Base-by-base conservation (phyloP, 441 rosid genomes). In the Rhodomyrtus psidioides region DNA sequence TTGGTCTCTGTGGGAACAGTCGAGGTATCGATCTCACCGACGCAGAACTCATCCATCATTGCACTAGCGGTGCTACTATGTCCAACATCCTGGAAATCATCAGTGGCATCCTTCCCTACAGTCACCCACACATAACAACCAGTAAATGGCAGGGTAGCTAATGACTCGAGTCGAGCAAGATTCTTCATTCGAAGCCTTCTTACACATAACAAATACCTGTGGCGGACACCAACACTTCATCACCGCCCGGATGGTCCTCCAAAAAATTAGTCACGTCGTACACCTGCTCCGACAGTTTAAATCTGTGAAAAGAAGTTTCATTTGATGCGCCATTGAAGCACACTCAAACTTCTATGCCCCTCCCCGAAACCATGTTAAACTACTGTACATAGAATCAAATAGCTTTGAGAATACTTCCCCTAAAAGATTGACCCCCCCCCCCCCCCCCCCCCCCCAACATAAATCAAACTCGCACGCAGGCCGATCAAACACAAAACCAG, bases 221-320 rank as follows among this genome's bases (percentile, higher is more conserved):
- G 83, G 94, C 91, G 39, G 94, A 91, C 87, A 94, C 87, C 83
- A 94, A 85, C 87, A 94, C 95, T 39, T 93, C 94, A 75, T 93
- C 94, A 23, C 96, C 95, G 55, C 95, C 94, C 21, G 95, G 96
- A 86, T 94, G 95, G 84, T 93, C 95, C 84, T 93, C 93, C 91
- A 94, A 89, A 55, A 93, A 94, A 74, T 91, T 91, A 58, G 96
- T 93, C 86, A 93, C 93, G 62, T 93, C 89, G 53, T 94, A 94
- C 30, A 94, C 95, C 96, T 94, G 84, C 74, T 85, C 30, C 51
- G 55, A 86, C 82, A 86, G 28, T 49, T n/a, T 51, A 24, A 81
- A 39, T 70, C 21, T 24, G n/a, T 70, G 79, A 70, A 70, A 62
- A 65, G 58, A 59, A 42, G 19, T 59, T 44, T 8, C 21, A 55